These are phyloP conservation scores for Aspergillus viridinutans DNA, from an alignment of 2,329 filamentous ascomycete genomes.

Conservation along the genomic window DNA sequence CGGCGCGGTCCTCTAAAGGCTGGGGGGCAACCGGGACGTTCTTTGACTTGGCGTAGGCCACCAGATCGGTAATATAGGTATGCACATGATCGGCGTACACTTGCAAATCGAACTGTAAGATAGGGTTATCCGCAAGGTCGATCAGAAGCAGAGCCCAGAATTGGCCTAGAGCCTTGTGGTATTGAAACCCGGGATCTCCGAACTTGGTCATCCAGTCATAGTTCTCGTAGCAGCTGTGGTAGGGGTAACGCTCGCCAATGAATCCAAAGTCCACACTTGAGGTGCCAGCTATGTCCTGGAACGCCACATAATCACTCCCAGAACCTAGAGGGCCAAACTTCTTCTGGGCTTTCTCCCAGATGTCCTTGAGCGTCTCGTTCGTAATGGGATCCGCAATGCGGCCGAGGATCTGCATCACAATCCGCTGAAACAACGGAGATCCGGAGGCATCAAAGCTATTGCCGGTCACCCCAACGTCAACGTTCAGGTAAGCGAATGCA, in stretches of 20 bases:
- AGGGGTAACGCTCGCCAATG: slow-evolving; percentile 61
- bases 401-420: slow-evolving; percentile 68
- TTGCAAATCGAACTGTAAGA: slow-evolving; percentile 76
- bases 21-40: slow-evolving; percentile 34
- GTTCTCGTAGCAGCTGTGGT: slow-evolving; percentile 83
- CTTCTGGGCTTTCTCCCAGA: slow-evolving; percentile 64
- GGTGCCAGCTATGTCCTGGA: slow-evolving; percentile 85
- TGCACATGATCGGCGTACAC: slow-evolving; percentile 66
- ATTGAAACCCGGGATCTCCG: slow-evolving; percentile 76
- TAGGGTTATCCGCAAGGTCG: slow-evolving; percentile 74
- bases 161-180: slow-evolving; percentile 75
- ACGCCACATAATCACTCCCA: slow-evolving; percentile 79
- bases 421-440: slow-evolving; percentile 71
- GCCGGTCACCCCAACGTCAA: slow-evolving; percentile 78
- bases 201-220: slow-evolving; percentile 78
- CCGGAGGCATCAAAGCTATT: slow-evolving; percentile 70
- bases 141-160: slow-evolving; percentile 78
- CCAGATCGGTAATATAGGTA: slow-evolving; percentile 63
- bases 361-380: slow-evolving; percentile 67
- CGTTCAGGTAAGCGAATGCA: slow-evolving; percentile 84
- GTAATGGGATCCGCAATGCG: slow-evolving; percentile 67
- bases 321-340: slow-evolving; percentile 67
- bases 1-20: not conserved
- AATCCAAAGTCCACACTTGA: slow-evolving; percentile 86
- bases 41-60: slow-evolving; percentile 59